These are phyloP conservation scores for Limnanthes douglasii DNA, from an alignment of 345 rosid genomes.

Conservation along the genomic window DNA sequence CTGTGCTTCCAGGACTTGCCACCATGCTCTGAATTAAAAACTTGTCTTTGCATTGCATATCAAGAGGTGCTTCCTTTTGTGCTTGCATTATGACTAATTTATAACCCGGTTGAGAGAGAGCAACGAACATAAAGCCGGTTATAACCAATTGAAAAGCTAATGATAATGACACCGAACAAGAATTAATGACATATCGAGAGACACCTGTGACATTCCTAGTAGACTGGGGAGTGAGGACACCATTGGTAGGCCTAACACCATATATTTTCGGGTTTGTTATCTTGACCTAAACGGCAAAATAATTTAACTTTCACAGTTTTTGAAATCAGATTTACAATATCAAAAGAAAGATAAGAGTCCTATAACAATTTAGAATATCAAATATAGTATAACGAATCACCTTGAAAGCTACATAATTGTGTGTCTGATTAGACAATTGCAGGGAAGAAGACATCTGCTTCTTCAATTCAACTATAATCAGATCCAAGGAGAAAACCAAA, in stretches of 20 bases:
- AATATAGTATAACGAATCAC: too few relatives aligned
- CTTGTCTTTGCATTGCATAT: constrained; percentile 86
- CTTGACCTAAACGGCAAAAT: constrained; percentile 75
- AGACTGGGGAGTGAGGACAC: constrained; percentile 48
- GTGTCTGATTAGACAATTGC: constrained; percentile 68
- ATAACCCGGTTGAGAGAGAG: too few relatives aligned
- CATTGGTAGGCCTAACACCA: constrained; percentile 77
- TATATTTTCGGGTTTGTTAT: constrained; percentile 84
- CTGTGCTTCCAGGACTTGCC: constrained; percentile 37
- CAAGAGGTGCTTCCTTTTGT: constrained; percentile 64
- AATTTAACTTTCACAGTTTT: too few relatives aligned
- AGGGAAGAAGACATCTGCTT: constrained; percentile 77
- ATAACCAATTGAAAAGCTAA: too few relatives aligned
- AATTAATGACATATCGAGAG: too few relatives aligned
- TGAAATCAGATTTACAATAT: too few relatives aligned
- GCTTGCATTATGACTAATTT: constrained; percentile 98
- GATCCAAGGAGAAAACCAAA: too few relatives aligned
- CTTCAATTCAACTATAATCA: constrained; percentile 85
- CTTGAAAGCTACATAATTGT: constrained; percentile 65
- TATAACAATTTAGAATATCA: too few relatives aligned
- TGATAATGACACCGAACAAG: too few relatives aligned
- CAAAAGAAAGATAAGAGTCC: too few relatives aligned
- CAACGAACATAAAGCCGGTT: too few relatives aligned
- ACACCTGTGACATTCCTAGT: constrained; percentile 60
- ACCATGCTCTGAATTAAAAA: constrained; percentile 61